These are phyloP conservation scores for Calocybe gambosa DNA, from an alignment of 1,284 basidiomycete genomes.

Conservation along the genomic window DNA sequence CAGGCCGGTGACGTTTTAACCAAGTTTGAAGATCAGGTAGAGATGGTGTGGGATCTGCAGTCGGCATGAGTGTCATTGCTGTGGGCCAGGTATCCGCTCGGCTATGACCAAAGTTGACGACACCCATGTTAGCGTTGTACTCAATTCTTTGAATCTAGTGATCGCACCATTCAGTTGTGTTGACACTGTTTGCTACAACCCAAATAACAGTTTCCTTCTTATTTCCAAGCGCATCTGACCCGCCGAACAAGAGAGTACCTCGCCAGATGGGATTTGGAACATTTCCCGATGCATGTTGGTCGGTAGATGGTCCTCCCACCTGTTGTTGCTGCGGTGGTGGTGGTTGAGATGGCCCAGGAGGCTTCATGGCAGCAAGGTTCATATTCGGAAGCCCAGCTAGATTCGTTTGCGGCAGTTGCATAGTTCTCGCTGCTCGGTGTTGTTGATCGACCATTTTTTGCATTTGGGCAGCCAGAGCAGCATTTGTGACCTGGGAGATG, in stretches of 20 bases:
- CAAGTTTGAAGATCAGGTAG: constrained; percentile 39
- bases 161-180: constrained; percentile 15
- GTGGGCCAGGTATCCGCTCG: constrained; percentile 49
- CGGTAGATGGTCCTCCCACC: neutral
- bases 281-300: constrained; percentile 4
- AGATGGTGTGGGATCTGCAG: constrained; percentile 37
- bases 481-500: constrained; percentile 1
- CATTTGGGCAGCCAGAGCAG: constrained; percentile 36
- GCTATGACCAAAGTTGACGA: constrained; percentile 27
- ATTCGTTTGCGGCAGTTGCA: constrained; percentile 7
- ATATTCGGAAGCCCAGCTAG: neutral
- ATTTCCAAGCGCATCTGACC: constrained; percentile 30
- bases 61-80: constrained; percentile 36
- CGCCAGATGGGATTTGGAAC: constrained; percentile 33
- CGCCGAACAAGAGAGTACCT: constrained; percentile 45
- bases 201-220: constrained; percentile 43
- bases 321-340: neutral
- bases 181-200: constrained; percentile 28
- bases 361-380: constrained; percentile 2
- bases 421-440: constrained; percentile 9
- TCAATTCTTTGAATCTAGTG: neutral
- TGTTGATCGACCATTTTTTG: constrained; percentile 46
- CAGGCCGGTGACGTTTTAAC: constrained; percentile 35
- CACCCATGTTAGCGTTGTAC: neutral
- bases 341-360: neutral